These are phyloP conservation scores for Rhizopus arrhizus DNA, from an alignment of 371 early-diverging fungal species.

Conservation along the genomic window DNA sequence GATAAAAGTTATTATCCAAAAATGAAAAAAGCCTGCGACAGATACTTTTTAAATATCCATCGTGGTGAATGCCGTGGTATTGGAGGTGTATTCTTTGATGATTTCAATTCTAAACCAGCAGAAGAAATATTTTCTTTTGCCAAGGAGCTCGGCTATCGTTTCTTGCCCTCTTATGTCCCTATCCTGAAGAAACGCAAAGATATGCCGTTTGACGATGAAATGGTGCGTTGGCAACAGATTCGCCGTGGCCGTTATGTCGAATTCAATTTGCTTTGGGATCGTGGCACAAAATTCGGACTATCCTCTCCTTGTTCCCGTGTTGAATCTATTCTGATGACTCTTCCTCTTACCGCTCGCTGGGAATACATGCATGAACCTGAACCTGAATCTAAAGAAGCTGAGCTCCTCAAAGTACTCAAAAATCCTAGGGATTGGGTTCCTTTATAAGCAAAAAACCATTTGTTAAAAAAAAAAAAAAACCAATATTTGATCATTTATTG, in stretches of 20 bases:
- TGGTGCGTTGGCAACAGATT: constrained; percentile 83
- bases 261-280: constrained; percentile 87
- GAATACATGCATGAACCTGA: constrained; percentile 82
- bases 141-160: constrained; percentile 70
- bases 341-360: constrained; percentile 87
- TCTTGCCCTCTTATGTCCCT: constrained; percentile 78
- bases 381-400: constrained; percentile 69
- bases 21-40: constrained; percentile 87
- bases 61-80: constrained; percentile 82
- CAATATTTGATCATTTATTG: no score
- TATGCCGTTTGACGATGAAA: constrained; percentile 64
- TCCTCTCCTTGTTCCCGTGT: constrained; percentile 86
- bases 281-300: constrained; percentile 90
- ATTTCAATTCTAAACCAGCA: constrained; percentile 67
- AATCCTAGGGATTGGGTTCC: constrained; percentile 82
- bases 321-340: constrained; percentile 84
- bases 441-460: not conserved
- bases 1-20: constrained; percentile 68
- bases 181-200: constrained; percentile 70
- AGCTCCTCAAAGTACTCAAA: constrained; percentile 77
- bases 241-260: constrained; percentile 89
- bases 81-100: constrained; percentile 90
- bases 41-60: constrained; percentile 79
- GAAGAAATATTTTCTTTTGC: constrained; percentile 76
- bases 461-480: no score